Evolutionary conservation across 1,139 yeast genomes (phyloP), one percentile per base, ranked within the genome.

Genomic region (Magnusiomyces clavatus): DNA sequence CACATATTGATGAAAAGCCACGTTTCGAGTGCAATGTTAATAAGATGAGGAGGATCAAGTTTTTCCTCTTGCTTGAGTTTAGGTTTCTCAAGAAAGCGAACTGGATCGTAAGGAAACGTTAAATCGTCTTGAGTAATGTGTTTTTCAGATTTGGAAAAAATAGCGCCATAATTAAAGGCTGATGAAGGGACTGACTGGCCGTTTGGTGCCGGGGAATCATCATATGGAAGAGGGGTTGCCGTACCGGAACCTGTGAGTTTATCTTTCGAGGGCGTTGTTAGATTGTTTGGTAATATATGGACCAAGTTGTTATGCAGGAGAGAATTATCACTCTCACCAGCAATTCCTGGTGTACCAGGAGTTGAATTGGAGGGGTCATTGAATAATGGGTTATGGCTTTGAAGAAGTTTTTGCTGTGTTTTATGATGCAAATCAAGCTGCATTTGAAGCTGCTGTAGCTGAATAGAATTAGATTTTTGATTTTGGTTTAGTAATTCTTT

Each of bases 1-100:
- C 82, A 87, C 50, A 86, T 77, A 62, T 86, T 86, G 47, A 86
- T 68, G 60, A 87, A 87, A 6, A 80, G 72, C 95, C 95, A 87
- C 3, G 77, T 68, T 63, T 85, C 90, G 39, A 87, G 58, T 34
- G 69, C 52, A 5, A 58, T 51, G 29, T 69, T 65, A 6, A 64
- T 55, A 4, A 59, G 50, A 35, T 51, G 56, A 60, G 54, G 44
- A 6, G 51, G 46, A 46, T 43, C 49, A n/a, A 54, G 42, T 17
- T 47, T 46, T 43, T 47, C 6, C 49, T 56, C 43, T 40, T 48
- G 8, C 19, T 51, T 47, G 14, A 49, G 50, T 2, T 29, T 34
- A 2, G 58, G 57, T 10, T 52, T 50, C 13, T 49, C 31, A n/a
- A 51, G 14, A 6, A 53, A 36, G 5, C 48, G 35, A 19, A 47